Percentiles rank a stretch among this genome's conserved stretches.
Evolutionary conservation across 164 flowering plant genomes (phyloP).

Genomic region (Kalanchoe fedtschenkoi): DNA sequence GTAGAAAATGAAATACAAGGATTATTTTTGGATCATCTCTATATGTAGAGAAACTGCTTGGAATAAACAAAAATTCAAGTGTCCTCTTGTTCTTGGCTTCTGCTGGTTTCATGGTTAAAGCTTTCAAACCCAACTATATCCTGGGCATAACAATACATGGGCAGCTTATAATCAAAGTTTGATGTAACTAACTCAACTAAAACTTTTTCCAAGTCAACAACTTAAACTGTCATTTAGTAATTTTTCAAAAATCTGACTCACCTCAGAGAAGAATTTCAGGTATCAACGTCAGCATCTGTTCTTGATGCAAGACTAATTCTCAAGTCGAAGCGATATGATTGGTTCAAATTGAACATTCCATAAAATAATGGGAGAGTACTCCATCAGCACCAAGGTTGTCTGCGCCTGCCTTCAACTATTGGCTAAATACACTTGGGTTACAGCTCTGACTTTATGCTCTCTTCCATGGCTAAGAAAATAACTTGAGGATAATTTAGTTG

Average conservation of each 20-base stretch:
- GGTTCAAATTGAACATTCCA: background rate
- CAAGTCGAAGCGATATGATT: background rate
- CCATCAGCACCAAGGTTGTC: background rate
- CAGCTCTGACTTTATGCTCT: background rate
- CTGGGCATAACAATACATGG: background rate
- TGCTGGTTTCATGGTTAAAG: background rate
- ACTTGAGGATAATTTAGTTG: background rate
- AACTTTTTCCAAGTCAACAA: background rate
- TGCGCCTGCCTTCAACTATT: background rate
- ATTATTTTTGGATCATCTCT: background rate
- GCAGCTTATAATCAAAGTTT: constrained; percentile 11
- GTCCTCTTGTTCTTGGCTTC: background rate
- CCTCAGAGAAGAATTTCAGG: background rate
- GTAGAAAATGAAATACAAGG: background rate
- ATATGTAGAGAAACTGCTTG: background rate
- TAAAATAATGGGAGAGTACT: background rate
- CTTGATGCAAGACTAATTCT: background rate
- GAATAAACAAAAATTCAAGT: background rate
- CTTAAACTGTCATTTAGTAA: background rate
- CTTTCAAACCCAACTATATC: constrained; percentile 18
- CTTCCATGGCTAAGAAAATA: background rate
- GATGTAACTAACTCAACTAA: constrained; percentile 24
- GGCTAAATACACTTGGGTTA: background rate
- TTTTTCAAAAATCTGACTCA: background rate
- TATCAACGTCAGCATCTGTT: background rate